A percentile compares a stretch with the other conserved stretches of the same genome.
phyloP scores from a whole-genome alignment of 2,329 filamentous ascomycete species.

The Claviceps humidiphila region DNA sequence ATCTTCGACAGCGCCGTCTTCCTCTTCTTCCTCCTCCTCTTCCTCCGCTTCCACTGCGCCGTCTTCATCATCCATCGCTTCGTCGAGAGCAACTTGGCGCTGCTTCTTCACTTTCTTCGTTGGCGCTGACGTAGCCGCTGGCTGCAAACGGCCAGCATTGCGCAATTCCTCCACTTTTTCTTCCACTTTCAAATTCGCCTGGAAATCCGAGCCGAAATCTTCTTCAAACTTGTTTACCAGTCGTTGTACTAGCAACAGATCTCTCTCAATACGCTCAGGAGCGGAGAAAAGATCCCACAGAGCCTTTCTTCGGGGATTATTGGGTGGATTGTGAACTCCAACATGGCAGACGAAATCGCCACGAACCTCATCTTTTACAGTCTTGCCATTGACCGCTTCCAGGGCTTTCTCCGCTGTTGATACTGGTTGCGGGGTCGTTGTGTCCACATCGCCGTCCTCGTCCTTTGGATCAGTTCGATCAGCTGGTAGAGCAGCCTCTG shows the following conservation, averaged over 20 bases:
- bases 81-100: conserved; percentile 45
- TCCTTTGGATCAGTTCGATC: conserved; percentile 65
- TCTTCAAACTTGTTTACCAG: conserved; percentile 75
- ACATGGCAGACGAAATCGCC: conserved; percentile 97
- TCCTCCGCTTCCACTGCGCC: conserved; percentile 58
- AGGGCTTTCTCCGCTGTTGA: conserved; percentile 73
- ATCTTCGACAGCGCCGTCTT: conserved; percentile 66
- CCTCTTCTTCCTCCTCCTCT: conserved; percentile 61
- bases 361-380: conserved; percentile 82
- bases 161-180: conserved; percentile 73
- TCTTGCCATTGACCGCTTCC: conserved; percentile 94
- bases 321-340: conserved; percentile 82
- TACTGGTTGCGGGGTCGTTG: conserved; percentile 36
- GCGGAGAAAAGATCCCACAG: conserved; percentile 94
- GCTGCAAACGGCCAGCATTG: conserved; percentile 63
- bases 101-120: conserved; percentile 48
- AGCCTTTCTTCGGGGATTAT: conserved; percentile 80
- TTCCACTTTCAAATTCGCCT: conserved; percentile 69
- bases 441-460: conserved; percentile 46
- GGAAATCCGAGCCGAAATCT: conserved; percentile 65
- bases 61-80: conserved; percentile 49
- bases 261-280: conserved; percentile 83
- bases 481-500: conserved; percentile 50
- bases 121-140: conserved; percentile 38
- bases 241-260: conserved; percentile 69